Percentiles rank a stretch among this genome's conserved stretches.
Conservation (phyloP, 306 rosid species). For the Trifolium fragiferum region DNA sequence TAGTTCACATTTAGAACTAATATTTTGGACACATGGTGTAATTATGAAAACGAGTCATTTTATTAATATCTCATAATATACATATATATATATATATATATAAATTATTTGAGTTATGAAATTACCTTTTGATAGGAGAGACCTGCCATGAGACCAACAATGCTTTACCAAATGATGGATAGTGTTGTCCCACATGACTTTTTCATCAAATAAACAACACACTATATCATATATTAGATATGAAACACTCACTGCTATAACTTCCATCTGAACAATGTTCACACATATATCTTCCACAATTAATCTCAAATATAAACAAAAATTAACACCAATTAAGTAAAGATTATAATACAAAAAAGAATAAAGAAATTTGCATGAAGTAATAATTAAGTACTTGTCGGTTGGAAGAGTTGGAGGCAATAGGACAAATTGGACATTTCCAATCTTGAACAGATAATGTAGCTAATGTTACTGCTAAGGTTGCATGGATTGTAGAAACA, state of each 20-base stretch:
- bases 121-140: slow-evolving; percentile 72
- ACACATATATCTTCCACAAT: slow-evolving; percentile 26
- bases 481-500: slow-evolving; percentile 74
- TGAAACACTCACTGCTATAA: slow-evolving; percentile 67
- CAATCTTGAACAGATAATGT: slow-evolving; percentile 68
- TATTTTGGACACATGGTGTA: not conserved
- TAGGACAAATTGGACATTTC: slow-evolving; percentile 74
- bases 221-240: slow-evolving; percentile 75
- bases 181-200: slow-evolving; percentile 58
- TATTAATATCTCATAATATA: not conserved
- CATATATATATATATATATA: not conserved
- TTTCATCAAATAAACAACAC: slow-evolving; percentile 74
- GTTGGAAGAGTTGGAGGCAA: slow-evolving; percentile 61
- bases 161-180: slow-evolving; percentile 83
- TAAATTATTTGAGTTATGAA: not conserved
- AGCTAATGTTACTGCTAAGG: slow-evolving; percentile 65
- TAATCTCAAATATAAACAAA: not conserved
- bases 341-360: not conserved
- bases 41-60: not conserved
- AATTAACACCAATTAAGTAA: not conserved
- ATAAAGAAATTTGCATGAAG: not conserved
- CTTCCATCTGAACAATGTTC: slow-evolving; percentile 60
- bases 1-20: too few species aligned
- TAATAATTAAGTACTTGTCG: slow-evolving; percentile 51
- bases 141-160: slow-evolving; percentile 75